Percentiles rank a stretch among this genome's conserved stretches.
phyloP scores from a whole-genome alignment of 768 basidiomycete species.

The Pleurotus platypus region DNA sequence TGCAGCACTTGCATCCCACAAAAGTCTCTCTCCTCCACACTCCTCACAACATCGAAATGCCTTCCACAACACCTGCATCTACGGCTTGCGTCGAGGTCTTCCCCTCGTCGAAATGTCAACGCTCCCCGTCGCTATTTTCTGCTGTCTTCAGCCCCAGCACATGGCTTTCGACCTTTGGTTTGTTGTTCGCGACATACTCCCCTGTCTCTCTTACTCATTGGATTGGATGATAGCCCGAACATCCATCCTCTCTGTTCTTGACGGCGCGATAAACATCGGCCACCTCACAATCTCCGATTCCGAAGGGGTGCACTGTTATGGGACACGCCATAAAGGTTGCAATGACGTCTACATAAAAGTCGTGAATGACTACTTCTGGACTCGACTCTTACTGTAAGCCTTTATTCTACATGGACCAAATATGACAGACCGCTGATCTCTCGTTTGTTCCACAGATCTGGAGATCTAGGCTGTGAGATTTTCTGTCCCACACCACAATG shows the following conservation, averaged over 20 bases:
- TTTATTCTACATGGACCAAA: slow-evolving; percentile 8
- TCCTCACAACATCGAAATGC: slow-evolving; percentile 24
- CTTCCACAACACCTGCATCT: slow-evolving; percentile 28
- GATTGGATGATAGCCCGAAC: slow-evolving; percentile 41
- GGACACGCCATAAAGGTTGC: slow-evolving; percentile 52
- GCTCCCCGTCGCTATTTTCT: slow-evolving; percentile 40
- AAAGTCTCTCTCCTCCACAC: slow-evolving; percentile 12
- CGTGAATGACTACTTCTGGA: slow-evolving; percentile 62
- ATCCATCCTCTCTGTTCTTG: slow-evolving; percentile 57
- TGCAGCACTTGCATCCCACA: slow-evolving; percentile 23
- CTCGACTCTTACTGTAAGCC: slow-evolving; percentile 59
- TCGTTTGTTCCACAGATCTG: slow-evolving; percentile 34
- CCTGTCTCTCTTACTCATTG: neutral
- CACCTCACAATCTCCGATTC: slow-evolving; percentile 61
- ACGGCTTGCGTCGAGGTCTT: slow-evolving; percentile 40
- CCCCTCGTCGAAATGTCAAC: slow-evolving; percentile 38
- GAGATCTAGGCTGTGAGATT: slow-evolving; percentile 63
- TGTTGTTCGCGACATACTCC: slow-evolving; percentile 10
- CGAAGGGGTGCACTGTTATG: slow-evolving; percentile 57
- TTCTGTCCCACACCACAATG: neutral
- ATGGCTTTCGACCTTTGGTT: slow-evolving; percentile 50
- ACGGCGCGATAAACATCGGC: slow-evolving; percentile 55
- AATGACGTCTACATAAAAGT: slow-evolving; percentile 60
- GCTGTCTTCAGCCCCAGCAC: slow-evolving; percentile 43
- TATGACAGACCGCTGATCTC: slow-evolving; percentile 12